Percentiles rank a stretch among this genome's conserved stretches.
phyloP scores from a whole-genome alignment of 106 monocot species.

The Apostasia shenzhenica region DNA sequence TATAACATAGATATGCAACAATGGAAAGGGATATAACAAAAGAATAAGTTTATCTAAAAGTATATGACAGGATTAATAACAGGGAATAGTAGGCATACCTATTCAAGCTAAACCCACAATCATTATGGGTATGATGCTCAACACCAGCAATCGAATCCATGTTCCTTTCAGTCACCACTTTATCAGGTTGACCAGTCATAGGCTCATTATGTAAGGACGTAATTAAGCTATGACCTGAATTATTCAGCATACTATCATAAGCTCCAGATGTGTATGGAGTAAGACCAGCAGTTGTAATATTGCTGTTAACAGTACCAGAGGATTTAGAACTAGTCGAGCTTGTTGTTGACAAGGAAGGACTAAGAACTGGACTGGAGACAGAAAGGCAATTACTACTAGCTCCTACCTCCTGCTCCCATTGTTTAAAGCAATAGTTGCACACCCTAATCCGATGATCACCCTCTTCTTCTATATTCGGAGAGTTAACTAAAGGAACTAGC shows the following conservation, averaged over 20 bases:
- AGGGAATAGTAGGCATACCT: constrained; percentile 25
- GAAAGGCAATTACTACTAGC: constrained; percentile 18
- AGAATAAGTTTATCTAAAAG: too few species aligned
- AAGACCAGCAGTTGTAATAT: constrained; percentile 20
- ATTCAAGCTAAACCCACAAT: constrained; percentile 52
- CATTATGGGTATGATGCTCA: constrained; percentile 27
- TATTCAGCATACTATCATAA: constrained; percentile 18
- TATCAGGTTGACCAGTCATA: constrained; percentile 28
- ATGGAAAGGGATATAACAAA: background rate
- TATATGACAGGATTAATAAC: too few species aligned
- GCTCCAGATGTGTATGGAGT: constrained; percentile 20
- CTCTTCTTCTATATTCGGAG: constrained; percentile 21
- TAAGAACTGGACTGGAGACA: constrained; percentile 28
- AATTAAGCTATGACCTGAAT: constrained; percentile 17
- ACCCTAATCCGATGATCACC: constrained; percentile 49
- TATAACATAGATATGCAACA: background rate
- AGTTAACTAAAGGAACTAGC: constrained; percentile 15
- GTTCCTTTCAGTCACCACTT: constrained; percentile 11
- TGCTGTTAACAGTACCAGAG: constrained; percentile 38
- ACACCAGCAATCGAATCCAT: constrained; percentile 23
- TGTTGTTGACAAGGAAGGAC: constrained; percentile 36
- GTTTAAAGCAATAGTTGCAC: constrained; percentile 86
- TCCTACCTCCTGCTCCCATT: constrained; percentile 36
- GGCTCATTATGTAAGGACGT: constrained; percentile 15
- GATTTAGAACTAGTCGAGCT: constrained; percentile 68